phyloP scores from a whole-genome alignment of 78 protist genomes.

The Dictyostelium firmibasis region DNA sequence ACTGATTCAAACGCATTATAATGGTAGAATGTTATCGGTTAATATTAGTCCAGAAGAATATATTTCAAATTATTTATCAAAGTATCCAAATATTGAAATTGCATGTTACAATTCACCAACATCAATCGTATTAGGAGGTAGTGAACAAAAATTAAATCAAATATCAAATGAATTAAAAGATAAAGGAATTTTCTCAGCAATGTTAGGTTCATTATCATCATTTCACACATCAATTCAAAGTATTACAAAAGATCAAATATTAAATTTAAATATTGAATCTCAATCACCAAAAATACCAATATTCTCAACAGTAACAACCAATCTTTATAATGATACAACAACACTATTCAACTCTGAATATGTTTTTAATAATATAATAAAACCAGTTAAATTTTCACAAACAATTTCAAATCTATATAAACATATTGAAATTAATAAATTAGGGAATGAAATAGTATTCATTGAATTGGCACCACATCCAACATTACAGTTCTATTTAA shows the following conservation, averaged over 20 bases:
- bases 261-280: neutral
- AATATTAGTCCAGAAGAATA: neutral
- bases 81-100: constrained; percentile 9
- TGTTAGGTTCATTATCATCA: constrained; percentile 27
- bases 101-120: constrained; percentile 40
- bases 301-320: constrained; percentile 35
- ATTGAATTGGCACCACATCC: constrained; percentile 24
- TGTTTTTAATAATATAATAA: neutral
- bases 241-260: neutral
- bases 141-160: neutral
- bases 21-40: constrained; percentile 44
- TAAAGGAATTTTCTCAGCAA: neutral
- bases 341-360: neutral
- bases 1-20: constrained; percentile 17
- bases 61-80: neutral
- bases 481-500: neutral
- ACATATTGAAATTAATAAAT: neutral
- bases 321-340: neutral
- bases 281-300: constrained; percentile 25
- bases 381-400: constrained; percentile 13
- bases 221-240: constrained; percentile 24
- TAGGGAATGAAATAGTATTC: neutral
- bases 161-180: neutral
- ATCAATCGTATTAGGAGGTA: constrained; percentile 9
- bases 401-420: neutral